Conservation (phyloP, 441 rosid species). For the Gossypium lobatum region DNA sequence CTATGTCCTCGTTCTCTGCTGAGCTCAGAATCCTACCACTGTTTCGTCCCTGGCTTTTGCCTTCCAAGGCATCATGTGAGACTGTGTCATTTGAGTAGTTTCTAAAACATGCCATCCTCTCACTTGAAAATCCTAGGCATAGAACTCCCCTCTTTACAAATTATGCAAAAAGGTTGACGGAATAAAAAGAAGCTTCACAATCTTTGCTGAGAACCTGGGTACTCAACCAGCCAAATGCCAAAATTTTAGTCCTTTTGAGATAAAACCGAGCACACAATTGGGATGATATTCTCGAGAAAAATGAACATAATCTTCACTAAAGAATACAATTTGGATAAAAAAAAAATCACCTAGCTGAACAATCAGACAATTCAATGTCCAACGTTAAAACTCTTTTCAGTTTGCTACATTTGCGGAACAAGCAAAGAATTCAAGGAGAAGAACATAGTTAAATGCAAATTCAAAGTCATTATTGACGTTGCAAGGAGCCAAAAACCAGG, state of each 20-base stretch:
- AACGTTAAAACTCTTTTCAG: slow-evolving; percentile 3
- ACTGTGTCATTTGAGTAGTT: slow-evolving; percentile 55
- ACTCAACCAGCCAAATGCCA: not conserved
- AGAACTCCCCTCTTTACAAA: slow-evolving; percentile 5
- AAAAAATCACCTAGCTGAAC: not conserved
- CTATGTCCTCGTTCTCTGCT: slow-evolving; percentile 41
- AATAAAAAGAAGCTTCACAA: slow-evolving; percentile 12
- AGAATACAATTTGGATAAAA: not conserved
- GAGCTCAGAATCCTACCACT: slow-evolving; percentile 40
- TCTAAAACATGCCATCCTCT: slow-evolving; percentile 88
- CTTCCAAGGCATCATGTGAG: slow-evolving; percentile 56
- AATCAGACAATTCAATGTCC: not conserved
- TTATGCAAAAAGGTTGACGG: not conserved
- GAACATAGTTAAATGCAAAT: slow-evolving; percentile 1
- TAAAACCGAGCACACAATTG: not conserved
- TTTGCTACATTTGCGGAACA: not conserved
- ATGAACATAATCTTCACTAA: not conserved
- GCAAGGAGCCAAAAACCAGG: not conserved
- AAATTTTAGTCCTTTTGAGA: not conserved
- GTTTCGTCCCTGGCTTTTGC: slow-evolving; percentile 44
- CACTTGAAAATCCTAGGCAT: slow-evolving; percentile 34
- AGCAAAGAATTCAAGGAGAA: slow-evolving; percentile 4
- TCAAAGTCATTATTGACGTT: slow-evolving; percentile 1
- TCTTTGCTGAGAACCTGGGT: slow-evolving; percentile 14
- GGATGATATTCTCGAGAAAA: not conserved